phyloP scores from a whole-genome alignment of 805 yeast genomes.

The Zygoascus flipseniorum region DNA sequence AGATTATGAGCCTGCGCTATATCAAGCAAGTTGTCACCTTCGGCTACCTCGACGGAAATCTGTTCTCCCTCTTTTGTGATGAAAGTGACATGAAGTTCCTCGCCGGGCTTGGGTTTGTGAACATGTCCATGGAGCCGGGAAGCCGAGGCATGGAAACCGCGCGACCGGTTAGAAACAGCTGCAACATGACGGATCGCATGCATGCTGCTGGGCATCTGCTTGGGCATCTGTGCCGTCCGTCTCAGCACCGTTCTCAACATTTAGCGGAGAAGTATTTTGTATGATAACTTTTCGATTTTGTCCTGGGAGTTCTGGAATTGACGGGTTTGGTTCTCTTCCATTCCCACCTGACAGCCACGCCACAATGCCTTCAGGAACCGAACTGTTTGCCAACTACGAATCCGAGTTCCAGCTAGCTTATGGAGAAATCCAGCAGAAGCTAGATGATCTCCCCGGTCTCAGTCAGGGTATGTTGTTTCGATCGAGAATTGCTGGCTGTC shows the following conservation, averaged over 20 bases:
- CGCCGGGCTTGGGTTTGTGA: constrained; percentile 87
- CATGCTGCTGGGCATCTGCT: no score
- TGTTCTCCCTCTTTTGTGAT: constrained; percentile 89
- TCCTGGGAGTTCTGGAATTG: no score
- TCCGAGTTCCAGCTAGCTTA: constrained; percentile 62
- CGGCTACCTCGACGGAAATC: constrained; percentile 73
- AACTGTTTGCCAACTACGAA: constrained; percentile 56
- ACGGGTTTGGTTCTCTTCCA: neutral
- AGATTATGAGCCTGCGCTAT: constrained; percentile 89
- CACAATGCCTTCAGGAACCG: constrained; percentile 23
- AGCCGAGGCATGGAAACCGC: neutral
- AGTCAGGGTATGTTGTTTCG: constrained; percentile 30
- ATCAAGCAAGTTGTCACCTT: constrained; percentile 85
- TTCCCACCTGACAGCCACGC: neutral
- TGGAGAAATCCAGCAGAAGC: constrained; percentile 60
- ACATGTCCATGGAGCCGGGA: constrained; percentile 64
- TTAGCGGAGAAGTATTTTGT: neutral
- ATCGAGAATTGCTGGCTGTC: neutral
- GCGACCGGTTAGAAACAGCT: neutral
- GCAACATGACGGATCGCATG: no score
- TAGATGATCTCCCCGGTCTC: constrained; percentile 44
- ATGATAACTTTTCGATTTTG: no score
- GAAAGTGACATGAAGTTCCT: constrained; percentile 80
- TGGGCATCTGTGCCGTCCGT: neutral
- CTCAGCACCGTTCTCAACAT: neutral